Base-by-base conservation (phyloP, 2,329 filamentous ascomycete genomes). In the Aspergillus chevalieri region DNA sequence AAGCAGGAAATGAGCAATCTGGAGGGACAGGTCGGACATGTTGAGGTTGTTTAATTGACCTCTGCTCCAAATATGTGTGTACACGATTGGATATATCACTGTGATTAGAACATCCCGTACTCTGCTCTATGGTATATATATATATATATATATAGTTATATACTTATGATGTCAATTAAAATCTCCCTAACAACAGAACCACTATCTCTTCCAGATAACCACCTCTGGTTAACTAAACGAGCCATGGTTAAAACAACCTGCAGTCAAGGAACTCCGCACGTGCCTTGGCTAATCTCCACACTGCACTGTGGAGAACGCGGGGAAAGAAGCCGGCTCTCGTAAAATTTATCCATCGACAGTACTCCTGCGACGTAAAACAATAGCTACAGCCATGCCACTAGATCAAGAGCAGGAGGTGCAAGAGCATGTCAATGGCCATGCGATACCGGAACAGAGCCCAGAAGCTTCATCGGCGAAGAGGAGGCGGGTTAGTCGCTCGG, bases 351-450 rank as follows among this genome's bases (percentile, higher is more conserved):
- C 26, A 30, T 30, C 26, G 10, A 12, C 26, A 19, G 3, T 17
- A 6, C 34, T 17, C n/a, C 17, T 19, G 34, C 6, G 6, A 38
- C 6, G 8, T 6, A 38, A 17, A 7, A 30, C 9, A 30, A 12
- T 30, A 10, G 9, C 26, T 30, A 30, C 26, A 30, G 26, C 26
- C 26, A 30, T 12, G 10, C 10, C 26, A 10, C 26, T 4, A 63
- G 64, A 1, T 61, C 45, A 14, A 62, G 63, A 47, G 63, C 56
- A 38, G 65, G 26, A 30, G 26, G 26, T 30, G 4, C 45, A 14
- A 61, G 63, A 48, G 63, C 55, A 36, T 65, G 12, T 14, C 14
- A 19, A 28, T 6, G 22, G n/a, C 3, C 22, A 44, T 14, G 12
- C 26, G 6, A n/a, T n/a, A 21, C 12, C 14, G 22, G 24, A 28